Evolutionary conservation across 306 rosid species (phyloP), one percentile per base, ranked within the genome.

Genomic region (Corylus americana): DNA sequence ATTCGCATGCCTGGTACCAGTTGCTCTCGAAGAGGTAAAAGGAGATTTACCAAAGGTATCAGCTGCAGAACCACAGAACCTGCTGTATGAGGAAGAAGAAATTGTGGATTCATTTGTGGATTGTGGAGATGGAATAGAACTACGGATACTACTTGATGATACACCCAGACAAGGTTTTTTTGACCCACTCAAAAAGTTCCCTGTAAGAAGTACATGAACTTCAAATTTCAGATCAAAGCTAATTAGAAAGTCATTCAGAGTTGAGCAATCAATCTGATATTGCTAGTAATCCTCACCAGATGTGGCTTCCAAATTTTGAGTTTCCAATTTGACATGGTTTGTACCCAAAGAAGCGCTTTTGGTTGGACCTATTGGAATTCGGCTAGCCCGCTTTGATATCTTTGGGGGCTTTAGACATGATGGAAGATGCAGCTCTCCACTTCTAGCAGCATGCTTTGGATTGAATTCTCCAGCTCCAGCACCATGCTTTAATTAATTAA

Each of bases 361-460:
- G 37, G 77, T 54, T 80, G 84, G 73, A 79, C 70, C 61, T 77
- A 31, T 61, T 16, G 80, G 58, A 69, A 66, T 18, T 50, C 69
- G 70, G 69, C 66, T 80, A 73, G 20, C 47, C 59, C 69, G n/a
- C 73, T 75, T 75, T 20, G 75, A 64, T 54, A 81, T 63, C 87
- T 83, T 89, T 4, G 81, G 84, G 20, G 87, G 87, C 79, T 86
- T 86, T 62, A 53, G 85, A 74, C 76, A 78, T 25, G 84, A 74
- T 35, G 87, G 42, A 48, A 82, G n/a, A 57, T 71, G 74, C n/a
- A 44, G 39, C 61, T 84, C 81, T 71, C 68, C 83, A 71, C 70
- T 74, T 82, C 66, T 84, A 59, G 81, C 78, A 61, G 70, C 55
- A 70, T 18, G 77, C 89, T 67, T 67, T 67, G 51, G 29, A 67